Conservation (phyloP, 768 basidiomycete genomes). For the Filobasidium floriforme region DNA sequence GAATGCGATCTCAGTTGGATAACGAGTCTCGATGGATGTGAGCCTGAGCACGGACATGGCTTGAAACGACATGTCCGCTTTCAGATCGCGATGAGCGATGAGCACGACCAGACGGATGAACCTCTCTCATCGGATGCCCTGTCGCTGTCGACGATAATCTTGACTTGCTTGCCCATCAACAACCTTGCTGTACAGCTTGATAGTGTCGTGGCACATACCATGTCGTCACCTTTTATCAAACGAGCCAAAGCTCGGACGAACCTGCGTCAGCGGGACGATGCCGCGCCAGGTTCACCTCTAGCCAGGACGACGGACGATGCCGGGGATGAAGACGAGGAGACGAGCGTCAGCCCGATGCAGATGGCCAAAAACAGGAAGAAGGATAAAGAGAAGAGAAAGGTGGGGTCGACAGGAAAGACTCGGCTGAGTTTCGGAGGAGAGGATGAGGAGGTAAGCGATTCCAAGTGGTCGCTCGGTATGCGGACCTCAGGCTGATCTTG, state of each 20-base stretch:
- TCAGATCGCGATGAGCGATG: too few relatives aligned
- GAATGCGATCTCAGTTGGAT: too few relatives aligned
- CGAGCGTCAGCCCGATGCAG: conserved; percentile 27
- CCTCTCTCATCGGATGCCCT: too few relatives aligned
- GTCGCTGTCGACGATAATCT: too few relatives aligned
- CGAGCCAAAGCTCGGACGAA: conserved; percentile 35
- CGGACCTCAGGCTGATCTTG: background rate
- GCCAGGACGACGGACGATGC: conserved; percentile 22
- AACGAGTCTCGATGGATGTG: too few relatives aligned
- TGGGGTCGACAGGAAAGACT: conserved; percentile 16
- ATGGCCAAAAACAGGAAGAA: conserved; percentile 41
- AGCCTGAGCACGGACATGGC: too few relatives aligned
- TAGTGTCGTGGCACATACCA: too few relatives aligned
- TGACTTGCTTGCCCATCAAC: too few relatives aligned
- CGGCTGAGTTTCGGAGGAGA: conserved; percentile 41
- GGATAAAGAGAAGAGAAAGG: conserved; percentile 26
- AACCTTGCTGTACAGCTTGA: too few relatives aligned
- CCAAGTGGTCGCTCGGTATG: background rate
- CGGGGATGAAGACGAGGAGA: conserved; percentile 24
- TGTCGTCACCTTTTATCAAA: conserved; percentile 34
- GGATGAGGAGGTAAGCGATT: conserved; percentile 26
- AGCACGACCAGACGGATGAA: too few relatives aligned
- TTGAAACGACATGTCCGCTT: too few relatives aligned
- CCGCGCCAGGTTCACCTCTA: conserved; percentile 18
- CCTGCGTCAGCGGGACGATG: conserved; percentile 32